Conservation (phyloP, 2,329 filamentous ascomycete species). For the Aspergillus fijiensis region DNA sequence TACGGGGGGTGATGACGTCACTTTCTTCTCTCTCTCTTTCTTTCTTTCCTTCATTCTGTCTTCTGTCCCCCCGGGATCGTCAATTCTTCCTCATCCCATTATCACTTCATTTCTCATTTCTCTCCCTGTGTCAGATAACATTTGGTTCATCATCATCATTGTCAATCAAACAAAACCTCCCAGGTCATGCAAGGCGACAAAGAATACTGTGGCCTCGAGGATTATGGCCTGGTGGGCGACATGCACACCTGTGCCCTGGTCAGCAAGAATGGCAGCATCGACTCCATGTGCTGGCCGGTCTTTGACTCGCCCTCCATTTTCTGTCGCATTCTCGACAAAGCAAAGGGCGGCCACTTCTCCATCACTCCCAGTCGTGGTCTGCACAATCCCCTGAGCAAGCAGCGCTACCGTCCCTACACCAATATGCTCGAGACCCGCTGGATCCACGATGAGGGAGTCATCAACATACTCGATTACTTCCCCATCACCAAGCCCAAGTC, state of each 20-base stretch:
- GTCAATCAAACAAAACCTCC: background rate
- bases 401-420: conserved; percentile 72
- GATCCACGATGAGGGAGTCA: conserved; percentile 71
- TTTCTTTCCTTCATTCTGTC: background rate
- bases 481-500: conserved; percentile 61
- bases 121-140: background rate
- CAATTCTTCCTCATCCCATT: background rate
- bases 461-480: conserved; percentile 74
- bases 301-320: conserved; percentile 78
- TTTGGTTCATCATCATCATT: background rate
- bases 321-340: conserved; percentile 70
- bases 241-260: conserved; percentile 77
- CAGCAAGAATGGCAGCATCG: conserved; percentile 70
- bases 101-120: background rate
- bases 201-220: conserved; percentile 56
- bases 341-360: conserved; percentile 72
- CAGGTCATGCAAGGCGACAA: background rate
- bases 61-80: too few species aligned
- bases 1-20: background rate
- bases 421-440: conserved; percentile 77
- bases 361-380: conserved; percentile 55
- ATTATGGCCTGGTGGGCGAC: conserved; percentile 78
- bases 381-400: conserved; percentile 63
- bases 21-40: background rate
- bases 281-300: conserved; percentile 80